A percentile compares a stretch with the other conserved stretches of the same genome.
Conservation (phyloP, 2,329 filamentous ascomycete species). For the Talaromyces sp. region DNA sequence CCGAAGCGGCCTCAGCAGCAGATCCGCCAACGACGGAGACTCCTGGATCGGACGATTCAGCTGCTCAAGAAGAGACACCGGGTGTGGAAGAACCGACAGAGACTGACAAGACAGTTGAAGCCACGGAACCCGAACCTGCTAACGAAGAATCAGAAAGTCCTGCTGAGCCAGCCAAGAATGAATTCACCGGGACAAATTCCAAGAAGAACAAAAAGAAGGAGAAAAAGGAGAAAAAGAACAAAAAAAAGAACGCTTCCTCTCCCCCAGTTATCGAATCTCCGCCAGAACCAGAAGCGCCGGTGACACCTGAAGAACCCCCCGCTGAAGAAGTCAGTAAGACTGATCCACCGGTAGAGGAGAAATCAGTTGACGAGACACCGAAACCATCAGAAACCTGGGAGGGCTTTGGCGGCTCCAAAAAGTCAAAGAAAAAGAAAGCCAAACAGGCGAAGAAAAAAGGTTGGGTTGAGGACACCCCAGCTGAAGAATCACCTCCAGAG, state of each 20-base stretch:
- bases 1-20: constrained; percentile 16
- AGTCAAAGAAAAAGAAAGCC: constrained; percentile 10
- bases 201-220: constrained; percentile 9
- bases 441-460: constrained; percentile 10
- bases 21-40: constrained; percentile 10
- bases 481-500: constrained; percentile 17
- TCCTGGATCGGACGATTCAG: constrained; percentile 16
- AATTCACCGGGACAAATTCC: not conserved
- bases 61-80: constrained; percentile 10
- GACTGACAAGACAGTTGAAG: not conserved
- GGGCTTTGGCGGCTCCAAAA: not conserved
- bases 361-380: constrained; percentile 13
- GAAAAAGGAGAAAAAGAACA: constrained; percentile 7
- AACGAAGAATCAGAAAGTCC: not conserved
- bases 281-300: constrained; percentile 8
- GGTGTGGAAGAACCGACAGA: not conserved
- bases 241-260: not conserved
- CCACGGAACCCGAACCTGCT: not conserved
- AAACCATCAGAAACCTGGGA: not conserved
- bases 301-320: constrained; percentile 20
- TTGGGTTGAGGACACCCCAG: not conserved
- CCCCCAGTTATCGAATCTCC: constrained; percentile 3
- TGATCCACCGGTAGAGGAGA: constrained; percentile 8
- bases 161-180: not conserved
- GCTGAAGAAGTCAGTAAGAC: constrained; percentile 5